Evolutionary conservation across 352 stramenopile genomes (phyloP).

Genomic region (Pythium vanterpoolii): DNA sequence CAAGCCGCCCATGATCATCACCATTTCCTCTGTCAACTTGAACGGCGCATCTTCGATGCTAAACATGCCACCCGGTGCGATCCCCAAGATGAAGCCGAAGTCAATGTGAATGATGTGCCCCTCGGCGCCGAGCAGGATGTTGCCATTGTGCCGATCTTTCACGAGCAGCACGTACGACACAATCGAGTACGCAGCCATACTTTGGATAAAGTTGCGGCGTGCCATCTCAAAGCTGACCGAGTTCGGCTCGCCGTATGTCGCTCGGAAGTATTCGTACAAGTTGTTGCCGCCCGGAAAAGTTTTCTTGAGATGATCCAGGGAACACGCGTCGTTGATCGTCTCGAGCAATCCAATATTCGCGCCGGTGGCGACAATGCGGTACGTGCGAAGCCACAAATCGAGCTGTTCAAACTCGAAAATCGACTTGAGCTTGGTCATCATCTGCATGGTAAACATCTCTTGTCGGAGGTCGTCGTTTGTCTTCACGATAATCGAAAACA

Average conservation of each 20-base stretch:
- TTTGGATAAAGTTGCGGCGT: conserved; percentile 93
- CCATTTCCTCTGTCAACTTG: conserved; percentile 98
- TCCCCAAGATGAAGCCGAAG: conserved; percentile 98
- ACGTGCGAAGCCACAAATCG: conserved; percentile 92
- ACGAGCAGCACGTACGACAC: conserved; percentile 97
- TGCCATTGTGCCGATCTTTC: conserved; percentile 99
- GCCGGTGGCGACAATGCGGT: conserved; percentile 94
- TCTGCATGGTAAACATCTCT: conserved; percentile 96
- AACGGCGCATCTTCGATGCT: conserved; percentile 98
- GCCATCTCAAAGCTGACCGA: conserved; percentile 56
- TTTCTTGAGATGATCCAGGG: conserved; percentile 96
- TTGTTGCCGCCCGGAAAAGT: conserved; percentile 85
- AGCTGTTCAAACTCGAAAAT: conserved; percentile 93
- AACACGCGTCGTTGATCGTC: conserved; percentile 95
- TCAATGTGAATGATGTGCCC: conserved; percentile 99
- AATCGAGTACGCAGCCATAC: conserved; percentile 96
- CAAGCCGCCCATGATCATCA: conserved; percentile 94
- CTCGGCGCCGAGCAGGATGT: conserved; percentile 96
- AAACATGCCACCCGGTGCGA: conserved; percentile 96
- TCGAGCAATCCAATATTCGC: conserved; percentile 93
- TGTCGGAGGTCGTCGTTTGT: conserved; percentile 97
- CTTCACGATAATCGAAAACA: conserved; percentile 96
- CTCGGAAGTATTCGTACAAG: conserved; percentile 89
- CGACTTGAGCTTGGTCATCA: conserved; percentile 94
- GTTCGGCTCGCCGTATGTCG: conserved; percentile 42